phyloP scores from a whole-genome alignment of 2,329 filamentous ascomycete genomes.

The Penicillium sp. region DNA sequence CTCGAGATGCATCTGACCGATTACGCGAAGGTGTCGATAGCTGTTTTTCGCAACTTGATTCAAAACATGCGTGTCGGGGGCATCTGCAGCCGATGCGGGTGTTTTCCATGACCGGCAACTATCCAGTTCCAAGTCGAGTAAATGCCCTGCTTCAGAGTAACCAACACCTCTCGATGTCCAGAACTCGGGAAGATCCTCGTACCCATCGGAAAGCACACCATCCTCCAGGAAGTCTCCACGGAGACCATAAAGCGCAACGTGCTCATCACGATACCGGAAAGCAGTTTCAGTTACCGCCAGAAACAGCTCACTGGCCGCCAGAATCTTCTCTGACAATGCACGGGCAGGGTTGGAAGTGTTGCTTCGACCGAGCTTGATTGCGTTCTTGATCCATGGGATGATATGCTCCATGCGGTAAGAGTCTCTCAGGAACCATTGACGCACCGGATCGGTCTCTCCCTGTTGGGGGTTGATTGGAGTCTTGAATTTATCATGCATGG shows the following conservation, averaged over 20 bases:
- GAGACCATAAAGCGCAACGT: constrained; percentile 65
- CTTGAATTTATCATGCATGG: constrained; percentile 68
- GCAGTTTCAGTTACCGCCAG: constrained; percentile 54
- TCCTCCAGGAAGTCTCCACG: constrained; percentile 56
- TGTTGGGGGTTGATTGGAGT: constrained; percentile 54
- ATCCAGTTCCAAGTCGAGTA: constrained; percentile 37
- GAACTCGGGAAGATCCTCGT: constrained; percentile 63
- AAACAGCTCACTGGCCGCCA: constrained; percentile 69
- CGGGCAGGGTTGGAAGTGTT: constrained; percentile 48
- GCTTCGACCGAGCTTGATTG: constrained; percentile 63
- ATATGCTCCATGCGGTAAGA: constrained; percentile 63
- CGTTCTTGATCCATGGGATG: constrained; percentile 68
- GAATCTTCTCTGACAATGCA: constrained; percentile 40
- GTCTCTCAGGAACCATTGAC: constrained; percentile 79
- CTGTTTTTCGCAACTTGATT: constrained; percentile 46
- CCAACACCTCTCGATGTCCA: constrained; percentile 63
- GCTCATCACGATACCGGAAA: constrained; percentile 62
- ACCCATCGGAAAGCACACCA: constrained; percentile 56
- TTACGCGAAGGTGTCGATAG: constrained; percentile 48
- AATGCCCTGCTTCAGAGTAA: constrained; percentile 32
- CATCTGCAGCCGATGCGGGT: constrained; percentile 25
- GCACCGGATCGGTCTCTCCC: constrained; percentile 67
- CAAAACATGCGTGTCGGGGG: constrained; percentile 29
- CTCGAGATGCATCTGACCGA: constrained; percentile 53
- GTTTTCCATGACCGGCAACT: constrained; percentile 34